Evolutionary conservation across 163 green algal genomes (phyloP), one percentile per base, ranked within the genome.

Genomic region (Coccomyxa subellipsoidea): DNA sequence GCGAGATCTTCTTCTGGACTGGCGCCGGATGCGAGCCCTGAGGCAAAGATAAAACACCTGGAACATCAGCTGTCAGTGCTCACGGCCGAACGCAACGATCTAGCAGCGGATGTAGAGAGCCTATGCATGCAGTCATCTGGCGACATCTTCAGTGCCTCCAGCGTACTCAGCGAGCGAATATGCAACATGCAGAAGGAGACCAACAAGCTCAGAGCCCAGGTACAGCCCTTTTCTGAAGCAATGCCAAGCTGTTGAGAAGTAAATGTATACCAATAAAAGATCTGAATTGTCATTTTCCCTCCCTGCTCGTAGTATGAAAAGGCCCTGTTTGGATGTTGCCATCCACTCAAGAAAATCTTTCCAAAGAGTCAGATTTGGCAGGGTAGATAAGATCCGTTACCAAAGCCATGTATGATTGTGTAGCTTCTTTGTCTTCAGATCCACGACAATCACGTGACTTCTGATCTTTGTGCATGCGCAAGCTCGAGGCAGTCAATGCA

Each of bases 161-260:
- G 31, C 4, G 80, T 87, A 0, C 70, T 87, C 37, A 83, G 80
- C 69, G 84, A 87, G 69, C 84, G 84, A 6, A 85, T 87, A 8
- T 87, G 66, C 32, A 59, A 69, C 3, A 82, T 80, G 54, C 78
- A 87, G 69, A 82, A 87, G 36, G 77, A 87, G 53, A 72, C 84
- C 53, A 83, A 59, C 66, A 80, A 59, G 6, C 73, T 77, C 5
- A 18, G 38, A 31, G 8, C 5, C 4, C 80, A 83, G 38, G 78
- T 77, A 81, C 53, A 31, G 9, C 54, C 40, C 27, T 23, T 21
- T 32, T n/a, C n/a, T n/a, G n/a, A n/a, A n/a, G n/a, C n/a, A n/a
- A n/a, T n/a, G n/a, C n/a, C n/a, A n/a, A n/a, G n/a, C n/a, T n/a
- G n/a, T n/a, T n/a, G n/a, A n/a, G n/a, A n/a, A n/a, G n/a, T n/a